These are phyloP conservation scores for Vicia faba DNA, from an alignment of 306 rosid species.

Conservation along the genomic window DNA sequence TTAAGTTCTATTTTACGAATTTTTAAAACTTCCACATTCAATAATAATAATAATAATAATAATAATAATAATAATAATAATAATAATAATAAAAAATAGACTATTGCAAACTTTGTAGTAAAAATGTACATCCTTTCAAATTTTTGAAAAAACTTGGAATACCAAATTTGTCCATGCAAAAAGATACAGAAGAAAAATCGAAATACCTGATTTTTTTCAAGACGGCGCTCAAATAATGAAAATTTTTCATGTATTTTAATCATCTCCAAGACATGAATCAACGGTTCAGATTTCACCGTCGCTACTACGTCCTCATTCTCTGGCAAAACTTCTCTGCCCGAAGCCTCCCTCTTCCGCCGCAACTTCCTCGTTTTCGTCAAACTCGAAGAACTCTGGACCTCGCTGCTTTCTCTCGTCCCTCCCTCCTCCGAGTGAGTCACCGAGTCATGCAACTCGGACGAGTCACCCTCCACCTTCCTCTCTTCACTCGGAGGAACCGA, in stretches of 20 bases:
- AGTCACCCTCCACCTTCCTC: constrained; percentile 49
- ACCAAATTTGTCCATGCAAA: constrained; percentile 36
- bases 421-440: constrained; percentile 61
- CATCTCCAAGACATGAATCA: constrained; percentile 52
- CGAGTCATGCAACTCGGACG: constrained; percentile 66
- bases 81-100: not conserved
- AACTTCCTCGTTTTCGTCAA: constrained; percentile 54
- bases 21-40: too few species aligned
- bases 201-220: constrained; percentile 69
- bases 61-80: too few species aligned
- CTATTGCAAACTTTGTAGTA: not conserved
- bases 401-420: constrained; percentile 67
- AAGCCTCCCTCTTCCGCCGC: constrained; percentile 46
- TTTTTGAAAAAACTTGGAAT: constrained; percentile 28
- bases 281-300: constrained; percentile 58
- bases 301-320: constrained; percentile 32
- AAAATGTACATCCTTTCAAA: constrained; percentile 3
- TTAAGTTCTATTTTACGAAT: not conserved
- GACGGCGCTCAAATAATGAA: constrained; percentile 73
- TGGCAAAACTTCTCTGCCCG: constrained; percentile 35
- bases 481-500: constrained; percentile 51
- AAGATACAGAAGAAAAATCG: not conserved
- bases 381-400: constrained; percentile 84
- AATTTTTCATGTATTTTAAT: constrained; percentile 59
- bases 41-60: too few species aligned